Evolutionary conservation across 352 stramenopile species (phyloP).

Genomic region (Globisporangium paddicum): DNA sequence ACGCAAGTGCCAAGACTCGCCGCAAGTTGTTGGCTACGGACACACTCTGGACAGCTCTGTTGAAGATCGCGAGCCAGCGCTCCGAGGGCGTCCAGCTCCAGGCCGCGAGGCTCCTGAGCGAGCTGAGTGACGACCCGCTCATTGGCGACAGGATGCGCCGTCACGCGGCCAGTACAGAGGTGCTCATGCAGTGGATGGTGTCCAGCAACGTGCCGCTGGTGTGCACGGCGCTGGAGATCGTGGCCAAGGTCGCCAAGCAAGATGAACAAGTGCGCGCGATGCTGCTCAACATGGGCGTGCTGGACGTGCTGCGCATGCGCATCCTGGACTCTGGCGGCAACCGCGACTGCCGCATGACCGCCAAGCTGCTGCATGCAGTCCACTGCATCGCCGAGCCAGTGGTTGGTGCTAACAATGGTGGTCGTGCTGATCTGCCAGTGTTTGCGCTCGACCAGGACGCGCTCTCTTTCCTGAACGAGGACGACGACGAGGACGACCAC

Average conservation of each 20-base stretch:
- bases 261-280: constrained; percentile 31
- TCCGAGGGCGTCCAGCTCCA: constrained; percentile 39
- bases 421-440: not conserved
- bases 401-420: too few species aligned
- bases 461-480: constrained; percentile 56
- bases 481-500: constrained; percentile 41
- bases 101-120: constrained; percentile 30
- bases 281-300: constrained; percentile 28
- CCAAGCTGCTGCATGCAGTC: constrained; percentile 48
- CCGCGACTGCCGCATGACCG: constrained; percentile 36
- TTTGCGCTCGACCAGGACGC: constrained; percentile 50
- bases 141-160: constrained; percentile 20
- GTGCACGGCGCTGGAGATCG: constrained; percentile 32
- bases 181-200: constrained; percentile 43
- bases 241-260: constrained; percentile 29
- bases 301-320: constrained; percentile 38
- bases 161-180: constrained; percentile 17
- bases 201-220: constrained; percentile 27
- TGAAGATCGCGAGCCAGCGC: constrained; percentile 16
- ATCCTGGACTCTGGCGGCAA: constrained; percentile 22
- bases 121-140: constrained; percentile 35
- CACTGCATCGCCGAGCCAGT: constrained; percentile 33
- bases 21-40: constrained; percentile 47
- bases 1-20: constrained; percentile 40
- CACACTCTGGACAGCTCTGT: constrained; percentile 43